These are phyloP conservation scores for Massarina eburnea DNA, from an alignment of 2,329 filamentous ascomycete species.

Conservation along the genomic window DNA sequence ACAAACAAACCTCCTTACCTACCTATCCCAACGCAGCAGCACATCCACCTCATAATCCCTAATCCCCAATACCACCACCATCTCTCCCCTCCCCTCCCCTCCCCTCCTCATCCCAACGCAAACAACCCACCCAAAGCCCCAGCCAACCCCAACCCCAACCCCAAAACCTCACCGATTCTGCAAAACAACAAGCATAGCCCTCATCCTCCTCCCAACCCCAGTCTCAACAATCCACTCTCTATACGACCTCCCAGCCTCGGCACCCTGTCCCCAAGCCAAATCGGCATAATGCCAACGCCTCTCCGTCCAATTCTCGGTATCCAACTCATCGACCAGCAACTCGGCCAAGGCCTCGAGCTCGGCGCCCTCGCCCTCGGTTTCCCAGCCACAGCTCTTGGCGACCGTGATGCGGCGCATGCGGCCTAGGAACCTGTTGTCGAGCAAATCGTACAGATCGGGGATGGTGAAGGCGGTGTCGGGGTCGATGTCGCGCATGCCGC, in stretches of 20 bases:
- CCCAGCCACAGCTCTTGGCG: slow-evolving; percentile 45
- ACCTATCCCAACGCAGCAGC: no score
- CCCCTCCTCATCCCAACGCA: no score
- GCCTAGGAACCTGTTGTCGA: slow-evolving; percentile 46
- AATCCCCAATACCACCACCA: no score
- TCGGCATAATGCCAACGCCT: slow-evolving; percentile 38
- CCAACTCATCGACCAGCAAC: slow-evolving; percentile 40
- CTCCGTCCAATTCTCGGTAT: slow-evolving; percentile 40
- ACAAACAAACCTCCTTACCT: no score
- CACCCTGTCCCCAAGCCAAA: slow-evolving; percentile 1
- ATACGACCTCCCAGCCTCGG: slow-evolving; percentile 15
- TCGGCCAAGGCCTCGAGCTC: slow-evolving; percentile 45
- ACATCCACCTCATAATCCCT: no score
- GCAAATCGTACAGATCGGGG: slow-evolving; percentile 44
- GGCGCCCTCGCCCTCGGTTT: slow-evolving; percentile 28
- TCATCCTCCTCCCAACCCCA: slow-evolving; percentile 23
- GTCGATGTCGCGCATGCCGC: slow-evolving; percentile 33
- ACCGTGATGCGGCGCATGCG: slow-evolving; percentile 42
- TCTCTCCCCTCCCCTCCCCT: no score
- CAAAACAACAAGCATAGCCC: slow-evolving; percentile 3
- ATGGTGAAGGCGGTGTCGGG: slow-evolving; percentile 43
- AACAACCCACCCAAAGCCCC: no score
- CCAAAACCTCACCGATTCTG: neutral
- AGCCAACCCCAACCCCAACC: no score
- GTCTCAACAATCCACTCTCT: slow-evolving; percentile 25